These are phyloP conservation scores for Tuber aestivum DNA, from an alignment of 495 filamentous ascomycete genomes.

Conservation along the genomic window DNA sequence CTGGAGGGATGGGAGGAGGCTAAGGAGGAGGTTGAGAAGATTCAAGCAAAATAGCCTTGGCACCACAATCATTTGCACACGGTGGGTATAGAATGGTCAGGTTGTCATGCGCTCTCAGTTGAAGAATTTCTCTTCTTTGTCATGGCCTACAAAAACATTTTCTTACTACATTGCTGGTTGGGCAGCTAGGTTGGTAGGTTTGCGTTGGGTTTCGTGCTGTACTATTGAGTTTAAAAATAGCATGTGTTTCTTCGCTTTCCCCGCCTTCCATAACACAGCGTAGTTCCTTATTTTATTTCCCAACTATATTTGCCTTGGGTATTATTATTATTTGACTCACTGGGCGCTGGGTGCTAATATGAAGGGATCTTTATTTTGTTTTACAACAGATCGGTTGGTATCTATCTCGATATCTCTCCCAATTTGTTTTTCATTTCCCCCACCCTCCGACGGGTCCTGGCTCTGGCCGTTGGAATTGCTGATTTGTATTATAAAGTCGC, in stretches of 20 bases:
- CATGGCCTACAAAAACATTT: background rate
- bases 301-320: background rate
- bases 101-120: background rate
- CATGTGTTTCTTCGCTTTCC: background rate
- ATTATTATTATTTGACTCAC: background rate
- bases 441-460: background rate
- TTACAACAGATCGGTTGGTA: background rate
- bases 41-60: constrained; percentile 52
- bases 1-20: constrained; percentile 95
- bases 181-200: background rate
- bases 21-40: constrained; percentile 85
- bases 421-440: background rate
- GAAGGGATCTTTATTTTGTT: background rate
- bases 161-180: background rate
- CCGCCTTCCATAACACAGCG: background rate
- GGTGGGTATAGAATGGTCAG: background rate
- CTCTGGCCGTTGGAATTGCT: background rate
- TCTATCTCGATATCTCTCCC: background rate
- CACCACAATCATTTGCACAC: background rate
- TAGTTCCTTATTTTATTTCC: background rate
- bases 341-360: background rate
- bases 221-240: background rate
- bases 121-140: background rate
- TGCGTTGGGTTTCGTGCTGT: constrained; percentile 2
- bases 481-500: background rate